Base-by-base conservation (phyloP, 176 grass and related monocot species). In the Alopecurus myosuroides region DNA sequence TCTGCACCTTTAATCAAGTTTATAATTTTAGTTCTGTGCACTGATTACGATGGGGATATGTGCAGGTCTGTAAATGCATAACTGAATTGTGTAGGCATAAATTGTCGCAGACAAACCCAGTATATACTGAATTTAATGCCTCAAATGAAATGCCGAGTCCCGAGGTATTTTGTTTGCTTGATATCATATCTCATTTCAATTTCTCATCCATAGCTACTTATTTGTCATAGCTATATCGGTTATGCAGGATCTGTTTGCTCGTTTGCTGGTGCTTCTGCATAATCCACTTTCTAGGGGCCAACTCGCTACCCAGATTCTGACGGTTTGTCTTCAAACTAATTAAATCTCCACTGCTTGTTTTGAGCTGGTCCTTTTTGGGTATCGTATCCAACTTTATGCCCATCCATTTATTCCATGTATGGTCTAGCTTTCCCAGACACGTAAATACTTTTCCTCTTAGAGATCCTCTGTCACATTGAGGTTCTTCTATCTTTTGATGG, bases 51-150 rank as follows among this genome's bases (percentile, higher is more conserved):
- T 74, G 77, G 88, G 33, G 13, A 53, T 90, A 82, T 76, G 22
- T 91, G 78, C 91, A 98, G 96, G 89, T 98, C 75, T 98, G 96
- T 83, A 98, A 89, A 93, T 95, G 96, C 88, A 92, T 98, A 94
- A 95, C 93, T 86, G 96, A 98, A 75, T 82, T 98, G 61, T 91
- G 93, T 63, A 93, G 96, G 83, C 88, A 90, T 86, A 98, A 90
- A 63, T 81, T 85, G 46, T 91, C 86, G 28, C 96, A 93, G 29
- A 70, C 93, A 81, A 92, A 87, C 74, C 82, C 85, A 39, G 46
- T 92, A 46, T 81, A 85, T 86, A 88, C 82, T 88, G 93, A 98
- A 85, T 79, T 94, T 74, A 98, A 94, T 78, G 82, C 89, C 37
- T 86, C 85, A 17, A 92, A 90, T 67, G 96, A 95, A 83, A 87